phyloP scores from a whole-genome alignment of 257 asterid species.

The Paraleonurus japonicus region DNA sequence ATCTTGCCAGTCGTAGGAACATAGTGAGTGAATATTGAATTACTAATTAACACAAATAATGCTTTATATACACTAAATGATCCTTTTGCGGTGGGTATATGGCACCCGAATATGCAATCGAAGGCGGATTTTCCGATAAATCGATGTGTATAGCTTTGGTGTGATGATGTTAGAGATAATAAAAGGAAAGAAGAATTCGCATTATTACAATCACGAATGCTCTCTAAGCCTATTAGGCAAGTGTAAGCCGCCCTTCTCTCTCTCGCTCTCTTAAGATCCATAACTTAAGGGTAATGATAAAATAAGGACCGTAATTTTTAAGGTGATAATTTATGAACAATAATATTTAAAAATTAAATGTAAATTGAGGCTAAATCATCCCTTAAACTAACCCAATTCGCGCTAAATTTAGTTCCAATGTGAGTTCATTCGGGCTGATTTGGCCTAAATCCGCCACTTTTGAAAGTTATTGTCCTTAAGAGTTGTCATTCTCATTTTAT shows the following conservation, averaged over 20 bases:
- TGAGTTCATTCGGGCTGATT: no score
- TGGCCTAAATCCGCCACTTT: no score
- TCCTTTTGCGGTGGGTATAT: neutral
- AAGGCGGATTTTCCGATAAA: neutral
- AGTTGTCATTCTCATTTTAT: no score
- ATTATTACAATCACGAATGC: neutral
- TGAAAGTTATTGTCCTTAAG: no score
- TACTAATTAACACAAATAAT: neutral
- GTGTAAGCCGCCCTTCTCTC: neutral
- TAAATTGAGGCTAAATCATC: no score
- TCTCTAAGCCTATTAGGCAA: constrained; percentile 9
- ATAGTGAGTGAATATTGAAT: constrained; percentile 29
- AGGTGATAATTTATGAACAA: no score
- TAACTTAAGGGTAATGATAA: no score
- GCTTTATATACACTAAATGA: neutral
- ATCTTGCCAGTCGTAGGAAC: constrained; percentile 41
- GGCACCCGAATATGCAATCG: neutral
- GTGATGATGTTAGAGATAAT: neutral
- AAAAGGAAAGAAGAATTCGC: neutral
- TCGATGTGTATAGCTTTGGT: neutral
- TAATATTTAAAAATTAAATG: no score
- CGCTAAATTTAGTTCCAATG: no score
- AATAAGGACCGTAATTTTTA: no score
- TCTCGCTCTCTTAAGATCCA: no score
- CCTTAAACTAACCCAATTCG: no score